Evolutionary conservation across 2,329 filamentous ascomycete genomes (phyloP), one percentile per base, ranked within the genome.

Genomic region (Beauveria bassiana): DNA sequence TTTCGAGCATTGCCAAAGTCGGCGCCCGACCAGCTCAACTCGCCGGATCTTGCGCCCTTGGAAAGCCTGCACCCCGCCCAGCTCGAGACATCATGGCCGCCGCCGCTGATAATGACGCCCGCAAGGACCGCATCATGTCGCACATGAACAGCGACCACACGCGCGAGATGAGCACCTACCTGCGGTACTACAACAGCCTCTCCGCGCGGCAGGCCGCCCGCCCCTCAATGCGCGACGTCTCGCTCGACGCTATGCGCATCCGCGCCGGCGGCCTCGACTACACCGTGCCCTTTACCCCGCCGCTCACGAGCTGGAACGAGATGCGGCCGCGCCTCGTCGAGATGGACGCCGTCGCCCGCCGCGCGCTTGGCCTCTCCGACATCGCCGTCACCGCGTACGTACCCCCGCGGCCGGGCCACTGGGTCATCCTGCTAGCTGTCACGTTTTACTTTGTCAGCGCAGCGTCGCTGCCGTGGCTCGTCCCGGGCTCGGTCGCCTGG

Each of bases 141-240:
- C 93, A 97, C 78, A 95, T 97, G 90, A 96, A 97, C 77, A 78
- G 79, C 49, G 89, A 93, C 73, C 93, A 96, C 76, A 78, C 81
- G 57, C 81, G 85, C 67, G 90, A 91, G 62, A 85, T 96, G 55
- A 77, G 83, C 62, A 82, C 88, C 70, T 96, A 93, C 74, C 83
- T 96, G n/a, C 86, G 86, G 65, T 84, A 91, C 73, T 91, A 86
- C 77, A 79, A 78, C 70, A 73, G 78, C 18, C 77, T 90, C 50
- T 81, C 86, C 18, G 69, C 80, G 8, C 73, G 76, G 63, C 75
- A 81, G 55, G 81, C 87, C 55, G 76, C 82, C 62, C 76, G 78
- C 22, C 85, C 89, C 22, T 74, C 78, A 8, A 49, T 56, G 54
- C 51, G 54, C 60, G 62, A 63, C 61, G 26, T 61, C 59, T 62